phyloP scores from a whole-genome alignment of 345 rosid species.

The Rhizophora apiculata region DNA sequence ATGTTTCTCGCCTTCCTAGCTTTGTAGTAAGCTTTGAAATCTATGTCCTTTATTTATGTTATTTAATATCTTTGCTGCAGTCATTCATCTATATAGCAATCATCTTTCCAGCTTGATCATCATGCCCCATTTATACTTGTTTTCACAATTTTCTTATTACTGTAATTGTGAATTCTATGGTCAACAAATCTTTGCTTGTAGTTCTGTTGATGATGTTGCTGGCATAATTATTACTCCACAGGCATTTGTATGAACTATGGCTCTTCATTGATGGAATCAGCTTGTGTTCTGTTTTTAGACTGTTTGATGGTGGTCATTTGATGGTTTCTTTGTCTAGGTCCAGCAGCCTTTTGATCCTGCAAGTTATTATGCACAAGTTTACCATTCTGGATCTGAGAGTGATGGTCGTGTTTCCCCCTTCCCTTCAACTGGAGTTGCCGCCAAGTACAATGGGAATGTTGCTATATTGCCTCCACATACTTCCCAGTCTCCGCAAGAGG shows the following conservation, averaged over 20 bases:
- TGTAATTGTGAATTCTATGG: background rate
- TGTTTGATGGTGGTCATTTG: conserved; percentile 20
- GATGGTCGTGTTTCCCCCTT: conserved; percentile 88
- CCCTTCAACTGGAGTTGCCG: conserved; percentile 57
- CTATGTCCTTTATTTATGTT: conserved; percentile 5
- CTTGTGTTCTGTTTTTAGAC: conserved; percentile 16
- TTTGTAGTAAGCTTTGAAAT: conserved; percentile 57
- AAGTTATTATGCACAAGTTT: conserved; percentile 73
- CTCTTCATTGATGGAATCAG: background rate
- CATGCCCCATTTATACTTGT: too few relatives aligned
- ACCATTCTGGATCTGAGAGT: conserved; percentile 59
- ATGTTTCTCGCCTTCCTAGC: conserved; percentile 66
- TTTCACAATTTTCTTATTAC: background rate
- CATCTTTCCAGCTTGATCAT: too few relatives aligned
- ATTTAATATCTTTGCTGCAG: conserved; percentile 1
- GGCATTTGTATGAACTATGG: background rate
- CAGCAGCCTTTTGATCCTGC: conserved; percentile 82
- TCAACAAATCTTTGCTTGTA: background rate
- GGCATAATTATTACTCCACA: too few relatives aligned
- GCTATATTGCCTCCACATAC: conserved; percentile 66
- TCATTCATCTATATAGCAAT: too few relatives aligned
- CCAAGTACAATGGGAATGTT: conserved; percentile 78
- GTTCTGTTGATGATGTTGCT: background rate
- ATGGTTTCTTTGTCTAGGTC: conserved; percentile 43
- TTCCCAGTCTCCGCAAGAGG: conserved; percentile 85